Evolutionary conservation across 805 yeast genomes (phyloP).

Genomic region (Zygotorulaspora florentina): DNA sequence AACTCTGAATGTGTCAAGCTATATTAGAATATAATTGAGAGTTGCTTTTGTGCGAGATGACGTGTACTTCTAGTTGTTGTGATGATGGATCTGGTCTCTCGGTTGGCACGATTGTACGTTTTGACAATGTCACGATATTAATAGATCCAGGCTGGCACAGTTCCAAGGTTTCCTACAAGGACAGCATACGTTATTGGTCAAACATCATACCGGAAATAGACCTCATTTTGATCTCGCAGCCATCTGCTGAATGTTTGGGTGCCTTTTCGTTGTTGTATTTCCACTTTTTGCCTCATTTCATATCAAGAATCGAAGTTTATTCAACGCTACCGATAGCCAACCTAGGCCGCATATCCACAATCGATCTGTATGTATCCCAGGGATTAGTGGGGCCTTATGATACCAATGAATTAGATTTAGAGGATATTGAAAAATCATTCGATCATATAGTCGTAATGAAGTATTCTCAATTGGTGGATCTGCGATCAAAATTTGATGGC

Average conservation of each 20-base stretch:
- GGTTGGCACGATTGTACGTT: conserved; percentile 48
- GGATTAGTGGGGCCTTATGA: conserved; percentile 74
- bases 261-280: conserved; percentile 67
- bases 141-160: conserved; percentile 82
- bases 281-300: conserved; percentile 48
- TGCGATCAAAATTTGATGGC: conserved; percentile 58
- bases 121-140: conserved; percentile 54
- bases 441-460: conserved; percentile 67
- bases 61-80: conserved; percentile 25
- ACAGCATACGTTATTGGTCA: conserved; percentile 37
- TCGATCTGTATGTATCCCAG: conserved; percentile 70
- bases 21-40: neutral
- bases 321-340: conserved; percentile 88
- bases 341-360: conserved; percentile 77
- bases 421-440: conserved; percentile 76
- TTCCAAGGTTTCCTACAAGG: conserved; percentile 35
- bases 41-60: conserved; percentile 14
- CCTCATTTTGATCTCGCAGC: conserved; percentile 77
- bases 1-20: neutral
- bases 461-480: conserved; percentile 67
- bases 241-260: conserved; percentile 74
- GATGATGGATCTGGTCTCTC: conserved; percentile 29
- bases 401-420: conserved; percentile 54
- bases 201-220: conserved; percentile 49
- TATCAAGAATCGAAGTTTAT: conserved; percentile 68